phyloP scores from a whole-genome alignment of 2,329 filamentous ascomycete species.

The Phialophora verrucosa region DNA sequence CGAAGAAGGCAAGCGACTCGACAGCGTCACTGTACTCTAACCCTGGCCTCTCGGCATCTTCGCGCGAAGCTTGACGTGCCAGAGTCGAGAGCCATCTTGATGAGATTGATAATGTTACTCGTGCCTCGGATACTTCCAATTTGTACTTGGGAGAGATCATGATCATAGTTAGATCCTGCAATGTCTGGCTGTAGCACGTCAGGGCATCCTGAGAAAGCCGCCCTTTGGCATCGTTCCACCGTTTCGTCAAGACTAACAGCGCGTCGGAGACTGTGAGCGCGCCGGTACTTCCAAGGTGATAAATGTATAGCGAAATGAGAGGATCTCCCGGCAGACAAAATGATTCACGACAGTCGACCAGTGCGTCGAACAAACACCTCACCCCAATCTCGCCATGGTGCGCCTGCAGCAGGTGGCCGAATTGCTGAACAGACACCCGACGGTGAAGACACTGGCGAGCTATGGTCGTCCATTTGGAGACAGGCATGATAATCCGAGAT shows the following conservation, averaged over 20 bases:
- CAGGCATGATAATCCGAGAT: constrained; percentile 42
- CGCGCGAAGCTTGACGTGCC: constrained; percentile 17
- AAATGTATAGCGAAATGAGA: constrained; percentile 37
- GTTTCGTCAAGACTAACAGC: constrained; percentile 30
- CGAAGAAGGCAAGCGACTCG: constrained; percentile 33
- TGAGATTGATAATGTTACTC: constrained; percentile 22
- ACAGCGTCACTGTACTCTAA: constrained; percentile 22
- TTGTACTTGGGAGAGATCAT: constrained; percentile 31
- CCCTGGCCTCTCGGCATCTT: constrained; percentile 13
- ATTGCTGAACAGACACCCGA: constrained; percentile 32
- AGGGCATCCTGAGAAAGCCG: constrained; percentile 7
- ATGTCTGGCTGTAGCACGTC: constrained; percentile 25
- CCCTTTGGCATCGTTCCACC: constrained; percentile 26
- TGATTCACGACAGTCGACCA: constrained; percentile 32
- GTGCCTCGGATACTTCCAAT: constrained; percentile 15
- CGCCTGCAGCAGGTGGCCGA: constrained; percentile 26
- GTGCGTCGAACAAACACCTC: constrained; percentile 31
- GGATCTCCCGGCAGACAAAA: constrained; percentile 38
- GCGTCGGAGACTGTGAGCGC: constrained; percentile 30
- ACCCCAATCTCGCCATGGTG: constrained; percentile 17
- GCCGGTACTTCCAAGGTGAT: constrained; percentile 29
- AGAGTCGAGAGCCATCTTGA: constrained; percentile 34
- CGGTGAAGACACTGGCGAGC: constrained; percentile 36
- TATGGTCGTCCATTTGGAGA: constrained; percentile 38
- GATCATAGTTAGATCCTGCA: constrained; percentile 35